phyloP scores from a whole-genome alignment of 106 monocot genomes.

The Gastrodia elata region DNA sequence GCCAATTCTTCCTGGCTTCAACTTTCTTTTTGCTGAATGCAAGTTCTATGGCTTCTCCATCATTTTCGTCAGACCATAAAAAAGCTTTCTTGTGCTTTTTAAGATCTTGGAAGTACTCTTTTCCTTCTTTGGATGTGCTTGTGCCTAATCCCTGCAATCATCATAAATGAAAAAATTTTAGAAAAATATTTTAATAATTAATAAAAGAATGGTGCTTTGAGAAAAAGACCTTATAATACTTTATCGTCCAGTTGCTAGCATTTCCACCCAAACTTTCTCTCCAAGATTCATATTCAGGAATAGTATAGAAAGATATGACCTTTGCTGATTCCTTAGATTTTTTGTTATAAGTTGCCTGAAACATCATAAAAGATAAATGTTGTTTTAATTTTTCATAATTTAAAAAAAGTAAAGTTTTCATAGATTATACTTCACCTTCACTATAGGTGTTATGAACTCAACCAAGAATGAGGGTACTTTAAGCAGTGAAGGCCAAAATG shows the following conservation, averaged over 20 bases:
- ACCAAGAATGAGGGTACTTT: slow-evolving; percentile 82
- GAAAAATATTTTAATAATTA: background rate
- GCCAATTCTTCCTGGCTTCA: slow-evolving; percentile 89
- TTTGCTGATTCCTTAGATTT: slow-evolving; percentile 26
- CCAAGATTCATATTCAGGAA: slow-evolving; percentile 97
- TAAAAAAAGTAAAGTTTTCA: background rate
- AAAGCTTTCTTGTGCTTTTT: slow-evolving; percentile 78
- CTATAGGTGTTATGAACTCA: slow-evolving; percentile 96
- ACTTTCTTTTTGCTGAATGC: slow-evolving; percentile 99
- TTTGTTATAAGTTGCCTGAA: slow-evolving; percentile 63
- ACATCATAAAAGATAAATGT: background rate
- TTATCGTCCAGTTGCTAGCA: slow-evolving; percentile 71
- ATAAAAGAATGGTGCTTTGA: background rate
- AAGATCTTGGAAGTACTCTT: slow-evolving; percentile 71
- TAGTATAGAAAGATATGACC: slow-evolving; percentile 72
- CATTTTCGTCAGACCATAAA: slow-evolving; percentile 66
- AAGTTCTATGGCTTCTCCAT: slow-evolving; percentile 84
- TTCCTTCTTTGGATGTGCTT: slow-evolving; percentile 83
- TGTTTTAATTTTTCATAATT: background rate
- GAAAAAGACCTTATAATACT: slow-evolving; percentile 89
- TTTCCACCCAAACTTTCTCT: slow-evolving; percentile 67
- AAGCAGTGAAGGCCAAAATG: slow-evolving; percentile 93
- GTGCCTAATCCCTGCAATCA: slow-evolving; percentile 75
- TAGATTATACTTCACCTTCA: slow-evolving; percentile 42
- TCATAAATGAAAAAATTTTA: background rate